phyloP scores from a whole-genome alignment of 2,329 filamentous ascomycete species.

The Coniella lustricola region DNA sequence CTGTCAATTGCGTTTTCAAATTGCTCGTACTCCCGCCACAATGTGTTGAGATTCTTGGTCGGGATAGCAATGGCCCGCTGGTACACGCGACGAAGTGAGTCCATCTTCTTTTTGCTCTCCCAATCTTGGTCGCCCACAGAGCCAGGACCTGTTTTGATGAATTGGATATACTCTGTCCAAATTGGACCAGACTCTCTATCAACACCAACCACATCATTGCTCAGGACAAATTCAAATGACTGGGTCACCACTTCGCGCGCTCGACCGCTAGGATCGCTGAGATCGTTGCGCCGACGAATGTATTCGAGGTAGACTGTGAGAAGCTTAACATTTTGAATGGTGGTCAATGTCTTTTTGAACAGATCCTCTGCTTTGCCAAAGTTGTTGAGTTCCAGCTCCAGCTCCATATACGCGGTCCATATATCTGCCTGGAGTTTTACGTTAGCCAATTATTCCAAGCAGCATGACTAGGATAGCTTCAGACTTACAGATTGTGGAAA shows the following conservation, averaged over 20 bases:
- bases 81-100: slow-evolving; percentile 83
- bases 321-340: slow-evolving; percentile 74
- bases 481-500: slow-evolving; percentile 85
- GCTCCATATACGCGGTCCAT: slow-evolving; percentile 81
- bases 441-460: slow-evolving; percentile 14
- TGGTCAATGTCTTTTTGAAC: slow-evolving; percentile 72
- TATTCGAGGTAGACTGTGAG: slow-evolving; percentile 96
- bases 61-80: slow-evolving; percentile 85
- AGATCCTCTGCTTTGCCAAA: slow-evolving; percentile 74
- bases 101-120: slow-evolving; percentile 99
- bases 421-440: slow-evolving; percentile 73
- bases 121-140: slow-evolving; percentile 77
- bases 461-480: background rate
- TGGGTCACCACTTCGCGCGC: slow-evolving; percentile 74
- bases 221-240: slow-evolving; percentile 87
- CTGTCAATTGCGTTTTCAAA: slow-evolving; percentile 96
- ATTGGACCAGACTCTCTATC: slow-evolving; percentile 85
- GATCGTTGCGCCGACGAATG: slow-evolving; percentile 81
- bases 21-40: slow-evolving; percentile 97
- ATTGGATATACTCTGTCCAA: slow-evolving; percentile 93
- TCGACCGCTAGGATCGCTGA: slow-evolving; percentile 71
- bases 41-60: slow-evolving; percentile 68
- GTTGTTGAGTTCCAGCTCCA: slow-evolving; percentile 84
- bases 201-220: slow-evolving; percentile 65
- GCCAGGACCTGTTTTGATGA: slow-evolving; percentile 82